Conservation (phyloP, 257 asterid genomes). For the Fraxinus anomala region DNA sequence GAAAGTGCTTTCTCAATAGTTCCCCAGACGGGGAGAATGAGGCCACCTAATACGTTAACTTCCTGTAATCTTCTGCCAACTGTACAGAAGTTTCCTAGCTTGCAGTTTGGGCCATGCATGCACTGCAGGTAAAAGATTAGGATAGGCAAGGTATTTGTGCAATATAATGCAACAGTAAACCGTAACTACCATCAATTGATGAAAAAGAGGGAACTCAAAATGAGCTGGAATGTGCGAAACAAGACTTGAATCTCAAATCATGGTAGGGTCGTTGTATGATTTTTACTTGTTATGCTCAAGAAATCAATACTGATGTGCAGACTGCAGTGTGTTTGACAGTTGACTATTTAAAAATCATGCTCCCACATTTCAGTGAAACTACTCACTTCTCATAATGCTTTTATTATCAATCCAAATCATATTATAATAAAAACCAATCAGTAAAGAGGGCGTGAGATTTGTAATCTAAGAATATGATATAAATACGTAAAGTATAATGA, state of each 20-base stretch:
- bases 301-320: neutral
- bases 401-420: neutral
- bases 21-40: slow-evolving; percentile 99
- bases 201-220: slow-evolving; percentile 1
- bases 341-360: neutral
- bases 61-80: slow-evolving; percentile 94
- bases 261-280: neutral
- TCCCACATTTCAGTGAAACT: neutral
- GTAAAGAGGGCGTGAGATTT: neutral
- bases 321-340: neutral
- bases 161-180: slow-evolving; percentile 17
- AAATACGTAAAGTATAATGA: neutral
- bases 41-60: slow-evolving; percentile 93
- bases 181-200: slow-evolving; percentile 9
- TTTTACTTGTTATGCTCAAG: neutral
- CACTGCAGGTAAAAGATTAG: slow-evolving; percentile 61
- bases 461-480: neutral
- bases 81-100: slow-evolving; percentile 79
- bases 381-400: neutral
- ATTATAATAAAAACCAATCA: neutral
- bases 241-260: neutral
- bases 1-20: slow-evolving; percentile 89
- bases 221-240: slow-evolving; percentile 1
- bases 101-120: slow-evolving; percentile 98
- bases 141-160: slow-evolving; percentile 12